phyloP scores from a whole-genome alignment of 2,329 filamentous ascomycete genomes.

The Hypoxylon sp. region DNA sequence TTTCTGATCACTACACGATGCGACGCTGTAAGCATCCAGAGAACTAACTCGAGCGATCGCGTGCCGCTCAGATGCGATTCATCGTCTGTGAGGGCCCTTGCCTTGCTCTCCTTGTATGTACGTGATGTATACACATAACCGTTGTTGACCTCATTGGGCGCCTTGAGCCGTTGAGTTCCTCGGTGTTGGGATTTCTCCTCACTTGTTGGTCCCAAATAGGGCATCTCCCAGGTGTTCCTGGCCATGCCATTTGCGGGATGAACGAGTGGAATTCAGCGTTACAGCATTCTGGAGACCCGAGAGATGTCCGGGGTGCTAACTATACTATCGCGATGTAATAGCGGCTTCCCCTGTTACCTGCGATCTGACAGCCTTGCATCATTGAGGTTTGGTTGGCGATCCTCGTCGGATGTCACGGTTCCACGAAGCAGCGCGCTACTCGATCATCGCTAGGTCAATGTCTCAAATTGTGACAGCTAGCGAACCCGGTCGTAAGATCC shows the following conservation, averaged over 20 bases:
- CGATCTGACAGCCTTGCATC: conserved; percentile 2
- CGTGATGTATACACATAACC: conserved; percentile 3
- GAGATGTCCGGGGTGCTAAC: conserved; percentile 14
- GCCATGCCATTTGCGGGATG: neutral
- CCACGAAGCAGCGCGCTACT: conserved; percentile 7
- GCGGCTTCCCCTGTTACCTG: neutral
- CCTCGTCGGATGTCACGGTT: conserved; percentile 13
- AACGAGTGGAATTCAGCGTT: conserved; percentile 8
- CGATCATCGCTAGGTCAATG: conserved; percentile 14
- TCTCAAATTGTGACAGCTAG: conserved; percentile 6
- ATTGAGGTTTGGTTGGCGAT: conserved; percentile 8
- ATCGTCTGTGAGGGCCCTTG: conserved; percentile 18
- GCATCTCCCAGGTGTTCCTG: conserved; percentile 12
- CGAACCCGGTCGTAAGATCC: conserved; percentile 28
- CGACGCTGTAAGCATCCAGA: conserved; percentile 28
- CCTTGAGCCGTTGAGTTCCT: conserved; percentile 6
- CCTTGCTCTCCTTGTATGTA: neutral
- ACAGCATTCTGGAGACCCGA: conserved; percentile 21
- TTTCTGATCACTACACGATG: conserved; percentile 31
- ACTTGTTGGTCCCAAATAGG: conserved; percentile 19
- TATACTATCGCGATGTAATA: conserved; percentile 7
- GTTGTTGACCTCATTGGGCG: conserved; percentile 11
- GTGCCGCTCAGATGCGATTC: conserved; percentile 23
- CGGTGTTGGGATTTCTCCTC: conserved; percentile 11
- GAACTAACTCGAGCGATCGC: conserved; percentile 22